Evolutionary conservation across 805 yeast species (phyloP), one percentile per base, ranked within the genome.

Genomic region (Candida orba): DNA sequence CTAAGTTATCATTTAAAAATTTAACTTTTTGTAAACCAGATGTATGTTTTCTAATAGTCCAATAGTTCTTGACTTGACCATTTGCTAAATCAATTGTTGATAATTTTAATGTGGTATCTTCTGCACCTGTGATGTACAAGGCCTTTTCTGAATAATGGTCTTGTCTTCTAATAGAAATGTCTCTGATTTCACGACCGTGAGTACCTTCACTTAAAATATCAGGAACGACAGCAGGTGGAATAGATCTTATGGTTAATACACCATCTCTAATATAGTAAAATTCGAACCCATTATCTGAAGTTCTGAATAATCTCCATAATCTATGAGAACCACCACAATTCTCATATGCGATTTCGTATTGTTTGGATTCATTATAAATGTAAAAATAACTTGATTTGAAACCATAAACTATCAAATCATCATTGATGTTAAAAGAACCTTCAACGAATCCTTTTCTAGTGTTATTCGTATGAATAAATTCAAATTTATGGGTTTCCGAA

Each of bases 291-390:
- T 52, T 50, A 13, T 50, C 20, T 13, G 22, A 54, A 4, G 54
- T 50, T 6, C 47, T 41, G 38, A 63, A 56, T 23, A 84, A 64
- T 30, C 73, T 71, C 96, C 97, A 93, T 46, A 78, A 75, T 47
- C 98, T 72, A 59, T 90, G 96, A 4, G 93, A 77, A 3, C 98
- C 98, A 24, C 98, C 98, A 62, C 98, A 93, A 13, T 72, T 62
- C 48, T 80, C 87, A 45, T 79, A 75, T 39, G 76, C 67, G 2
- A 87, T 59, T 58, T 89, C 96, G 41, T 72, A 69, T 51, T 85
- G 89, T 36, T 72, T 68, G 2, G 89, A 77, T 55, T 87, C 95
- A 59, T 90, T 87, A 81, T 88, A 88, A 20, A 87, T 62, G 54
- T 82, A 84, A 56, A 91, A 89, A 40, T 73, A 66, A 40, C 82